Evolutionary conservation across 2,329 filamentous ascomycete genomes (phyloP).

Genomic region (Arachnomyces sp.): DNA sequence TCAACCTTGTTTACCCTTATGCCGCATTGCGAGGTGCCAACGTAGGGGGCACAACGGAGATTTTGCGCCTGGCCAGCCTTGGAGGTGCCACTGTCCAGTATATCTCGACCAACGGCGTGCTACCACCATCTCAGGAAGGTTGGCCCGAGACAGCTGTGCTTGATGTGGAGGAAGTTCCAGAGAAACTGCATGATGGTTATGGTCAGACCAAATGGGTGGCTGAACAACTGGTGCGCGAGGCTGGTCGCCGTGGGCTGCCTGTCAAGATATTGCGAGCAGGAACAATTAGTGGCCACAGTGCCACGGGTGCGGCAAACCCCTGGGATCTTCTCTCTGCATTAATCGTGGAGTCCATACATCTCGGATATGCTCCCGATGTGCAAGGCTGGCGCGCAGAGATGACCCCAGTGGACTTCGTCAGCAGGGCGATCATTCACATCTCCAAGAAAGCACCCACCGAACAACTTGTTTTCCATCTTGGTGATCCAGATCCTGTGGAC

Average conservation of each 20-base stretch:
- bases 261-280: constrained; percentile 64
- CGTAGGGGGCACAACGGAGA: constrained; percentile 68
- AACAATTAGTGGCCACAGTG: constrained; percentile 70
- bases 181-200: constrained; percentile 63
- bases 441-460: constrained; percentile 54
- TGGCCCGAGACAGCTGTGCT: constrained; percentile 65
- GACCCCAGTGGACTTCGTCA: constrained; percentile 77
- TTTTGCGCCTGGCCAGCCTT: constrained; percentile 60
- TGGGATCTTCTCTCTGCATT: constrained; percentile 70
- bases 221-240: constrained; percentile 64
- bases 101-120: constrained; percentile 70
- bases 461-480: constrained; percentile 64
- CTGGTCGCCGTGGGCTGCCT: constrained; percentile 58
- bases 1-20: constrained; percentile 75
- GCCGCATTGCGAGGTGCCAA: constrained; percentile 66
- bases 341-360: constrained; percentile 65
- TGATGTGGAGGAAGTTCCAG: constrained; percentile 58
- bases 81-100: constrained; percentile 67
- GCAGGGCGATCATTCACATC: constrained; percentile 62
- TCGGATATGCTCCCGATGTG: constrained; percentile 62
- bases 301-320: constrained; percentile 65
- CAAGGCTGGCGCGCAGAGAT: constrained; percentile 72
- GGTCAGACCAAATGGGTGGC: constrained; percentile 77
- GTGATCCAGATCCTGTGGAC: constrained; percentile 62
- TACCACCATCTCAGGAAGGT: constrained; percentile 60